Base-by-base conservation (phyloP, 805 yeast species). In the Ogataea paraovalis region DNA sequence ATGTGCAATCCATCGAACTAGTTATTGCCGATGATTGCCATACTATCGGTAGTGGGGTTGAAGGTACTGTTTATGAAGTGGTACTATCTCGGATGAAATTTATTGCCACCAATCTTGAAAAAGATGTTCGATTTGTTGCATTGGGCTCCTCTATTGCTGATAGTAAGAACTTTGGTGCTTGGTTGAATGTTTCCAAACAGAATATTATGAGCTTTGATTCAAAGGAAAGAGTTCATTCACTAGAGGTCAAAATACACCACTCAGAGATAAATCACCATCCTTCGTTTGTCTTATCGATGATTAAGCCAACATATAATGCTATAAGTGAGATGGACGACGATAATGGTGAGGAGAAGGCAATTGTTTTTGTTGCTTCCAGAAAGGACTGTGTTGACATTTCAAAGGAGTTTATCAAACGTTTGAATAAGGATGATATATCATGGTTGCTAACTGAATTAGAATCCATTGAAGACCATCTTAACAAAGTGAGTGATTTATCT, bases 11-110 rank as follows among this genome's bases (percentile, higher is more conserved):
- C 0, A 78, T 92, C 27, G 89, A 81, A 41, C 62, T 88, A 28
- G 58, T 89, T 2, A 76, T 94, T 43, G 80, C 79, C 34, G 96
- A 88, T 62, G 89, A 88, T 58, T 66, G 79, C 16, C 96, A 92
- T 55, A 57, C 66, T 28, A 63, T 91, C 18, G 88, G 90, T 1
- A 66, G 66, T 54, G 84, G 85, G 0, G 42, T 53, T 4, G 61
- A 59, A 14, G 96, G 96, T 0, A 66, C 80, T 2, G 61, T 68
- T 1, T 90, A 90, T 60, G 99, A 94, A 62, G 71, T 74, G 7
- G 66, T 81, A 2, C 66, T 92, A 4, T 73, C 94, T 1, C 72
- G 98, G 55, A 75, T 87, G 78, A 72, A 85, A 50, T 80, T 85
- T 51, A 79, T 90, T 62, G 70, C 82, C 0, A 72, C 78, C 1